phyloP scores from a whole-genome alignment of 2,329 filamentous ascomycete genomes.

The Cladosporium colombiae region DNA sequence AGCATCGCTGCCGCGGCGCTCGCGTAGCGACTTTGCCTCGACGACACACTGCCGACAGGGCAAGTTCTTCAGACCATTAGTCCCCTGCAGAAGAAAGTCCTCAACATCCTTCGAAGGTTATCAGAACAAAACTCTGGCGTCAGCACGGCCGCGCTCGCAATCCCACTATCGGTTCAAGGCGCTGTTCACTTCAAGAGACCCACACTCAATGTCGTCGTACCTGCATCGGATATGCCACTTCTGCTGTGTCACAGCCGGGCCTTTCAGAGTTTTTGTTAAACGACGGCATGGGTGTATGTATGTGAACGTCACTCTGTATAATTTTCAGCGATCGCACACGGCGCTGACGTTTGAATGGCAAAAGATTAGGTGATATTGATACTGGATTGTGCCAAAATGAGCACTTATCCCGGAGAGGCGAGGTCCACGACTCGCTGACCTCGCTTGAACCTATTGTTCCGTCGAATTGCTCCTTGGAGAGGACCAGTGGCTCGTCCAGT shows the following conservation, averaged over 20 bases:
- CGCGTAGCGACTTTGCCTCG: neutral
- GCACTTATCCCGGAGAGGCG: neutral
- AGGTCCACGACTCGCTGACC: neutral
- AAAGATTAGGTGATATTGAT: neutral
- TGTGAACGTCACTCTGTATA: neutral
- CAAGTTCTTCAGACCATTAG: constrained; percentile 3
- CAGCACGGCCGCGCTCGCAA: constrained; percentile 8
- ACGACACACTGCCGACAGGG: neutral
- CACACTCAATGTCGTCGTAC: constrained; percentile 1
- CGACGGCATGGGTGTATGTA: constrained; percentile 6
- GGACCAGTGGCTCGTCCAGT: neutral
- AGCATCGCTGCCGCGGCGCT: neutral
- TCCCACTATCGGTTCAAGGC: constrained; percentile 4
- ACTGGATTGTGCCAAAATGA: neutral
- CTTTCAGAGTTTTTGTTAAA: neutral
- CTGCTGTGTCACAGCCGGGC: constrained; percentile 5
- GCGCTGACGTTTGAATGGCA: neutral
- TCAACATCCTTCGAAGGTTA: constrained; percentile 3
- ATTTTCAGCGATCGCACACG: neutral
- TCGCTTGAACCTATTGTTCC: constrained; percentile 7
- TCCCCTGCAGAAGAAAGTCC: constrained; percentile 1
- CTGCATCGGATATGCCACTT: constrained; percentile 1
- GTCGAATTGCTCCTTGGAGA: neutral
- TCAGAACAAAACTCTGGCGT: constrained; percentile 4
- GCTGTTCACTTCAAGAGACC: neutral